Evolutionary conservation across 768 basidiomycete species (phyloP), one percentile per base, ranked within the genome.

Genomic region (Psilocybe subaeruginosa): DNA sequence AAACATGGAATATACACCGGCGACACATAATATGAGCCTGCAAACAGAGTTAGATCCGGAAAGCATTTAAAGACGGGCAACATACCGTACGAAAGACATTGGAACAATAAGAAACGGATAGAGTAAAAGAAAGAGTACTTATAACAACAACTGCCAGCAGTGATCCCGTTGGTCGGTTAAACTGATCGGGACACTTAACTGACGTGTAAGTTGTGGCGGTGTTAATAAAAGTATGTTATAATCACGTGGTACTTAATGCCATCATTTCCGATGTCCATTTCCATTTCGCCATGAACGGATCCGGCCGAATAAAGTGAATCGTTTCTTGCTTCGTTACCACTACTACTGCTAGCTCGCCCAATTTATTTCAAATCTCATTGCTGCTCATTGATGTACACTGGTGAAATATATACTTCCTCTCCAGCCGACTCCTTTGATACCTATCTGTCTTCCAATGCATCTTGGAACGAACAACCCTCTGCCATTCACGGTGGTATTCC

Each of bases 1-100:
- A 73, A 97, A 98, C 83, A 95, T 95, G 23, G 90, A 85, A 71
- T 99, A 99, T 48, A 99, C 95, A 56, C 96, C 96, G 8, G 82
- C 76, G 11, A 94, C 83, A 73, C 96, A 99, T 64, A 90, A 66
- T 29, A 79, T 82, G 50, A 98, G 83, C 68, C 90, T 91, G 57
- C 17, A 37, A 23, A 27, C n/a, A 4, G 4, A 27, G 27, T 49
- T 19, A 31, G 48, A 23, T 8, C 11, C 37, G 46, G 4, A 29
- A n/a, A 12, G 3, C 37, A 6, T 3, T 49, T 11, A 58, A 12
- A 39, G 16, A 35, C 16, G 17, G 41, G 3, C 47, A 39, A 37
- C 62, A 43, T 29, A 73, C 74, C 74, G 69, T 58, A 72, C 64
- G 58, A 75, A 74, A 30, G 74, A 72, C 73, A 74, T 74, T 57